A percentile compares a stretch with the other conserved stretches of the same genome.
These are phyloP conservation scores for Metarhizium rileyi DNA, from an alignment of 2,329 filamentous ascomycete genomes.

Conservation along the genomic window DNA sequence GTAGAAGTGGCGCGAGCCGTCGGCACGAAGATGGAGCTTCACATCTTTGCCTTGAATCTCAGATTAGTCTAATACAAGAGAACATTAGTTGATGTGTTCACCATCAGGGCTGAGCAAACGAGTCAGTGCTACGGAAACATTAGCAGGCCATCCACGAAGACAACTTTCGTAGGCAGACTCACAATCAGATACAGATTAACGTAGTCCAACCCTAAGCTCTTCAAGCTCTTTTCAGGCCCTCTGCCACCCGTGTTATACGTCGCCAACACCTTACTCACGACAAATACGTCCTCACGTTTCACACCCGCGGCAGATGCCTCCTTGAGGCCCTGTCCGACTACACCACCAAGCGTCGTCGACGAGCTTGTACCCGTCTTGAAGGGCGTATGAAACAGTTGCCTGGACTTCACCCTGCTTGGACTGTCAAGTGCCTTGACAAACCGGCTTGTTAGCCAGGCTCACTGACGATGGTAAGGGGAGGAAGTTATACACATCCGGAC, in stretches of 20 bases:
- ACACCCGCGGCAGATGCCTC: constrained; percentile 61
- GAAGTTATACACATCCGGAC: constrained; percentile 40
- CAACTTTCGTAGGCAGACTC: constrained; percentile 12
- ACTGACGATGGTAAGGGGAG: background rate
- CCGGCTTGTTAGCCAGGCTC: background rate
- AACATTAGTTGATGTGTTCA: constrained; percentile 16
- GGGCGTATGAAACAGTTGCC: constrained; percentile 47
- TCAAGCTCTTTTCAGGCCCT: constrained; percentile 50
- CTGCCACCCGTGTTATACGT: constrained; percentile 57
- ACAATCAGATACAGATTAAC: constrained; percentile 69
- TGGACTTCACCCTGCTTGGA: constrained; percentile 48
- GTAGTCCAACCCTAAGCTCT: constrained; percentile 67
- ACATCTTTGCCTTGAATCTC: constrained; percentile 50
- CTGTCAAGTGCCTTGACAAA: constrained; percentile 53
- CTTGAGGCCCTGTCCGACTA: constrained; percentile 69
- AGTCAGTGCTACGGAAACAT: constrained; percentile 61
- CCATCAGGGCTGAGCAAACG: constrained; percentile 70
- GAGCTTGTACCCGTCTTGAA: constrained; percentile 46
- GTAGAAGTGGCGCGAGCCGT: constrained; percentile 66
- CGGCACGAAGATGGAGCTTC: constrained; percentile 62
- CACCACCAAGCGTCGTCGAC: constrained; percentile 68
- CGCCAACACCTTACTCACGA: constrained; percentile 79
- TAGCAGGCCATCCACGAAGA: background rate
- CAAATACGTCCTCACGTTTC: constrained; percentile 71
- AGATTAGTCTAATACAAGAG: background rate